Base-by-base conservation (phyloP, 352 stramenopile species). In the Thalassiosira allenii region DNA sequence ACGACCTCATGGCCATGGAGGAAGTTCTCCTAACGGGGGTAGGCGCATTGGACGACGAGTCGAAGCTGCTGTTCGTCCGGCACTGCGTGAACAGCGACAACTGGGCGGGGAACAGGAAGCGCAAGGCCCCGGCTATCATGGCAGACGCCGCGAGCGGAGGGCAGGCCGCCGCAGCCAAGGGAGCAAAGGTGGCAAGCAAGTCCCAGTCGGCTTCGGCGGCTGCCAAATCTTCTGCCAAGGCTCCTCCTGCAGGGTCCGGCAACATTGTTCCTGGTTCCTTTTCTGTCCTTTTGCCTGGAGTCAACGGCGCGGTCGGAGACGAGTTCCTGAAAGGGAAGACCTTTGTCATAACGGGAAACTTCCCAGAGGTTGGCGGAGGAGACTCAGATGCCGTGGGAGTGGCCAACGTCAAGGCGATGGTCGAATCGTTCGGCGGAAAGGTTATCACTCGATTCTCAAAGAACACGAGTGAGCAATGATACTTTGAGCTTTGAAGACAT, bases 291-390 rank as follows among this genome's bases (percentile, higher is more conserved):
- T 41, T 67, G 17, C 83, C 81, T 9, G 86, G 83, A 41, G 47
- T 57, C 20, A 56, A 78, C 69, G 83, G 83, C 33, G 83, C 73
- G 2, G 17, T 64, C 2, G 29, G 14, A 1, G 63, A 70, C 43
- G 59, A 54, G n/a, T 49, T 88, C 22, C 53, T 73, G 6, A 34
- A 67, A 17, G 81, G 73, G 20, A 77, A 86, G 40, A 79, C 57
- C 0, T 73, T 91, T 41, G 81, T 92, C 12, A 61, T 90, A 29
- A 84, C 84, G 43, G 81, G 84, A 11, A 25, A 81, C 8, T 91
- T 91, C 41, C 71, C 71, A 1, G 86, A 91, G 57, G 41, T 89
- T 0, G 80, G 83, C 25, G 83, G 80, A 22, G 79, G 83, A 9
- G 22, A 27, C 11, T 70, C 65, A 8, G 56, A 81, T 34, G 73